Percentiles rank a stretch among this genome's conserved stretches.
Evolutionary conservation across 768 basidiomycete species (phyloP).

Genomic region (Neoboletus magnificus): DNA sequence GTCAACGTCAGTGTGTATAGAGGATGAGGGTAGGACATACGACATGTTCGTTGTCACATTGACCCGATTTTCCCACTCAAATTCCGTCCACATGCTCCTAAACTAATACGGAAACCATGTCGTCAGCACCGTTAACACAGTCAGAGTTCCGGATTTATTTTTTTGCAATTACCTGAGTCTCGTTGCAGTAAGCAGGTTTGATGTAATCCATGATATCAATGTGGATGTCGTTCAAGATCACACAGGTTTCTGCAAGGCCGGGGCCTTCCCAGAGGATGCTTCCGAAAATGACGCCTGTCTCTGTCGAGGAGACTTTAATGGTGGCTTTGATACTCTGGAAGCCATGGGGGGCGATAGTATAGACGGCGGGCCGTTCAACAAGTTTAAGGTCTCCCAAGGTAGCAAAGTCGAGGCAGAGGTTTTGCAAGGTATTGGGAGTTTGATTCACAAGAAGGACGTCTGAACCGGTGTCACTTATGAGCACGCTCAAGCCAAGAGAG

Average conservation of each 20-base stretch:
- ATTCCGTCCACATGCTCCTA: conserved; percentile 99
- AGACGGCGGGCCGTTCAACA: conserved; percentile 90
- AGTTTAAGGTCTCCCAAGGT: conserved; percentile 96
- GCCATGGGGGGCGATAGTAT: conserved; percentile 92
- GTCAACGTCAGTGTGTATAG: neutral
- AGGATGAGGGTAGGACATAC: conserved; percentile 47
- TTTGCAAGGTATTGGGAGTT: conserved; percentile 89
- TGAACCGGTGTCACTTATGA: conserved; percentile 23
- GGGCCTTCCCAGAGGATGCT: conserved; percentile 96
- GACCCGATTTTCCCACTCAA: conserved; percentile 99
- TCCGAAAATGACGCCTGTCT: conserved; percentile 98
- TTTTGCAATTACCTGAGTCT: conserved; percentile 66
- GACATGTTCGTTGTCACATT: conserved; percentile 84
- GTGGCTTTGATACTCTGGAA: conserved; percentile 99
- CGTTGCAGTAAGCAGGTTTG: conserved; percentile 81
- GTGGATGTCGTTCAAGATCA: conserved; percentile 95
- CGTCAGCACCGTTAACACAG: neutral
- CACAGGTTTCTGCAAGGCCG: conserved; percentile 82
- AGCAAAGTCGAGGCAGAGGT: conserved; percentile 95
- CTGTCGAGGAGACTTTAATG: conserved; percentile 97
- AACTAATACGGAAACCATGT: conserved; percentile 51
- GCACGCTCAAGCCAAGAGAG: neutral
- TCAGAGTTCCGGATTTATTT: neutral
- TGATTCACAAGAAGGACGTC: conserved; percentile 98
- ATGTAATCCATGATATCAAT: conserved; percentile 76